phyloP scores from a whole-genome alignment of 2,329 filamentous ascomycete genomes.

The Cercospora zeina region DNA sequence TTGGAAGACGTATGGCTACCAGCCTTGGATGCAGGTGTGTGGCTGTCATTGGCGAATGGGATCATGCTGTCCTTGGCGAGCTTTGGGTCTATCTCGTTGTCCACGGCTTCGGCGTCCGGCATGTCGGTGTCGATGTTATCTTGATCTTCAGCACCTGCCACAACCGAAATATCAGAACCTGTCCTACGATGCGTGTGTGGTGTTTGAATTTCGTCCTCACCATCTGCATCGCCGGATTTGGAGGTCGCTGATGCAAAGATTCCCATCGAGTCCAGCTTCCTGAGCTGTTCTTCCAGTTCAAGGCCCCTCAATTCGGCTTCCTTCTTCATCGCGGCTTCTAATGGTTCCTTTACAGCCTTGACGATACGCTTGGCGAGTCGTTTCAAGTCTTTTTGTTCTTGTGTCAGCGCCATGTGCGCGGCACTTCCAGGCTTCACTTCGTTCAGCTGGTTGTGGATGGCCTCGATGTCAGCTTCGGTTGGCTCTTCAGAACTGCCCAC shows the following conservation, averaged over 20 bases:
- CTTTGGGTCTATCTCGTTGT: constrained; percentile 31
- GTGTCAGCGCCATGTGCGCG: constrained; percentile 45
- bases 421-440: constrained; percentile 40
- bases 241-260: constrained; percentile 49
- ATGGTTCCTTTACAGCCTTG: constrained; percentile 73
- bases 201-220: constrained; percentile 42
- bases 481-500: constrained; percentile 32
- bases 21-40: constrained; percentile 31
- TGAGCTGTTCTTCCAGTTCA: constrained; percentile 67
- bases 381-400: constrained; percentile 77
- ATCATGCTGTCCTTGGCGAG: constrained; percentile 27
- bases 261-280: constrained; percentile 73
- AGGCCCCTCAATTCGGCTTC: constrained; percentile 79
- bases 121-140: constrained; percentile 34
- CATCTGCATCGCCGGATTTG: constrained; percentile 50
- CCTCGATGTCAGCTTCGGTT: constrained; percentile 31
- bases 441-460: constrained; percentile 48
- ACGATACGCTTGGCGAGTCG: constrained; percentile 87
- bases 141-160: constrained; percentile 41
- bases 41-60: constrained; percentile 24
- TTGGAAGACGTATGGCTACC: constrained; percentile 32
- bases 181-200: constrained; percentile 35
- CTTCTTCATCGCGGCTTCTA: constrained; percentile 73
- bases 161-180: constrained; percentile 43
- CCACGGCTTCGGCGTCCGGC: constrained; percentile 37